Evolutionary conservation across 345 rosid genomes (phyloP).

Genomic region (Lepidium africanum): DNA sequence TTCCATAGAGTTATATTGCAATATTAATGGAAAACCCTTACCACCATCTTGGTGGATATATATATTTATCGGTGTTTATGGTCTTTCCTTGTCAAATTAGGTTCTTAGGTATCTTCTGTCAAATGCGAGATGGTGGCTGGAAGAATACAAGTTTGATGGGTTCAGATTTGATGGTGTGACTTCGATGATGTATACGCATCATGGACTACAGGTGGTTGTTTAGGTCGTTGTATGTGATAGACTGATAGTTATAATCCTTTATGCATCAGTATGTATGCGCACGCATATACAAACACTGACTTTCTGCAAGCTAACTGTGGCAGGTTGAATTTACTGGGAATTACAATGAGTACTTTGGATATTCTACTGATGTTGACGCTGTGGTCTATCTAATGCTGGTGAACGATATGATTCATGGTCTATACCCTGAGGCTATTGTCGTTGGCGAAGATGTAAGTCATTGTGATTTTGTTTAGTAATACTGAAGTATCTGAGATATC

Average conservation of each 20-base stretch:
- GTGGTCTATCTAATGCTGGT: constrained; percentile 90
- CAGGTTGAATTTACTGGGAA: constrained; percentile 87
- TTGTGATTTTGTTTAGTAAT: background rate
- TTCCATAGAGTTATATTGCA: background rate
- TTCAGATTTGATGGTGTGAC: constrained; percentile 98
- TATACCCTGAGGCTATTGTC: constrained; percentile 81
- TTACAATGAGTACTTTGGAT: constrained; percentile 86
- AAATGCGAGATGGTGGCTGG: constrained; percentile 99
- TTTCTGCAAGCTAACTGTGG: constrained; percentile 16
- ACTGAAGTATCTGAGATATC: background rate
- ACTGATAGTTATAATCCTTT: background rate
- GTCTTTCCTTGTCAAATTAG: constrained; percentile 27
- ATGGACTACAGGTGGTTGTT: constrained; percentile 65
- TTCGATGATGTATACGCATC: constrained; percentile 98
- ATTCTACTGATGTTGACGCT: constrained; percentile 85
- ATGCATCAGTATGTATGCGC: background rate
- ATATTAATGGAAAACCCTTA: background rate
- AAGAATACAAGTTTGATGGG: constrained; percentile 91
- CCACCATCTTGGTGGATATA: constrained; percentile 6
- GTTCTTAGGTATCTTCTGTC: constrained; percentile 84
- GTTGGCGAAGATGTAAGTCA: constrained; percentile 93
- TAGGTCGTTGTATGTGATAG: background rate
- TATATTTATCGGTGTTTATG: background rate
- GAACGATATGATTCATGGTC: constrained; percentile 87
- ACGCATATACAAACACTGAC: background rate